phyloP scores from a whole-genome alignment of 139 green algal genomes.

The Astrephomene gubernaculifera region DNA sequence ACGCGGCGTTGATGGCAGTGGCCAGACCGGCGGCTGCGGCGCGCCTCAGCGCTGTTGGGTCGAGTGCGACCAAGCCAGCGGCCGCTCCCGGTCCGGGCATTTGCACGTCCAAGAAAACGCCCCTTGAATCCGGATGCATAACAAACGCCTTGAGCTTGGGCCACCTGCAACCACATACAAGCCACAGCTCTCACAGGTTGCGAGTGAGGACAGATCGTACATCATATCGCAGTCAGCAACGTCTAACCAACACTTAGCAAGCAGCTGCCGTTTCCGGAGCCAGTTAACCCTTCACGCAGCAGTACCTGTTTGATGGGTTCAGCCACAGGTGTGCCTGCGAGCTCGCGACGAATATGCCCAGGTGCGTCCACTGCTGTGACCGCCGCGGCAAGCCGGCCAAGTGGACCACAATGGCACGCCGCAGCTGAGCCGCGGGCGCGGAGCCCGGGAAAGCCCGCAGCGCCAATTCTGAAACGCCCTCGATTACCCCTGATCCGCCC shows the following conservation, averaged over 20 bases:
- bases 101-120: conserved; percentile 13
- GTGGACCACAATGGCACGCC: conserved; percentile 12
- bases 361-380: conserved; percentile 18
- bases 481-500: not conserved
- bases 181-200: no score
- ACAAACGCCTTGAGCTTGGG: conserved; percentile 43
- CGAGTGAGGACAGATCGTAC: no score
- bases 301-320: conserved; percentile 3
- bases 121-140: conserved; percentile 26
- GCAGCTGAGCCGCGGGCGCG: conserved; percentile 28
- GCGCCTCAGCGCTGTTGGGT: conserved; percentile 21
- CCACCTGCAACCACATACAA: no score
- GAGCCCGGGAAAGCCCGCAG: conserved; percentile 24
- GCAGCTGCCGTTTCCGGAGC: no score
- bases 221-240: no score
- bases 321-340: conserved; percentile 31
- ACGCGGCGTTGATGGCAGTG: conserved; percentile 18
- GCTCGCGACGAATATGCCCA: conserved; percentile 2
- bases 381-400: conserved; percentile 9
- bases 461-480: conserved; percentile 28
- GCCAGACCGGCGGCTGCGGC: conserved; percentile 21
- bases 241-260: no score
- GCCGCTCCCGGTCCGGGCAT: conserved; percentile 1
- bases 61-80: conserved; percentile 1
- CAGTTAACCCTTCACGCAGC: no score